Evolutionary conservation across 2,329 filamentous ascomycete species (phyloP), one percentile per base, ranked within the genome.

Genomic region (Bisporella sp.): DNA sequence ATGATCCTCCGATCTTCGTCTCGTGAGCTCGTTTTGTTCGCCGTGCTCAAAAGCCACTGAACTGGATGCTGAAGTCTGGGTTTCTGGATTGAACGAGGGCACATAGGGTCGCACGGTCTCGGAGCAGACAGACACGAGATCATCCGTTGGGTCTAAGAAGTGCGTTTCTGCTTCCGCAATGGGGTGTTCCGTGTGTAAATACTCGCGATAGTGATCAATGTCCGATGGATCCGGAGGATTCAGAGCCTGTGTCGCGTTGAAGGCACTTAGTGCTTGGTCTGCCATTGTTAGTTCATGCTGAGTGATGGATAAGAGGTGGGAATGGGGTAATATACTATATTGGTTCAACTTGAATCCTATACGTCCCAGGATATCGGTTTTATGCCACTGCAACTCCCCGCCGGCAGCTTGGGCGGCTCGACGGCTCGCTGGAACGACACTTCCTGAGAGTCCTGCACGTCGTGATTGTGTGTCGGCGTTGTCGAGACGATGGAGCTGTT

Each of bases 401-500:
- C 76, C 76, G 3, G 73, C 71, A 50, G 75, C 70, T 4, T 68
- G 72, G 1, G 73, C 71, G 2, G 71, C 71, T 6, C 84, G 72
- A 31, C 83, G 69, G 1, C 82, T 86, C 1, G 82, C 81, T 4
- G 78, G 84, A 4, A 74, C 56, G 21, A 76, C 45, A 71, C 5
- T 71, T 66, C 21, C 37, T 46, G 8, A 13, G 4, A 13, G 21
- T 6, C 54, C 56, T 28, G 46, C 55, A 7, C 57, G 51, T 37
- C 64, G 52, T 5, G 64, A 60, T 47, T 76, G 71, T 0, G 78
- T 78, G 57, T 82, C 78, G 1, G 70, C 68, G 21, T 69, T 70
- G 61, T 96, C 91, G 1, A 93, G 68, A 0, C 74, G 72, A 13
- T 80, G 78, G 1, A 96, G 75, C 51, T 91, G 82, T 60, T 89